These are phyloP conservation scores for Plasmodium reichenowi DNA, from an alignment of 169 alveolate genomes.

Conservation along the genomic window DNA sequence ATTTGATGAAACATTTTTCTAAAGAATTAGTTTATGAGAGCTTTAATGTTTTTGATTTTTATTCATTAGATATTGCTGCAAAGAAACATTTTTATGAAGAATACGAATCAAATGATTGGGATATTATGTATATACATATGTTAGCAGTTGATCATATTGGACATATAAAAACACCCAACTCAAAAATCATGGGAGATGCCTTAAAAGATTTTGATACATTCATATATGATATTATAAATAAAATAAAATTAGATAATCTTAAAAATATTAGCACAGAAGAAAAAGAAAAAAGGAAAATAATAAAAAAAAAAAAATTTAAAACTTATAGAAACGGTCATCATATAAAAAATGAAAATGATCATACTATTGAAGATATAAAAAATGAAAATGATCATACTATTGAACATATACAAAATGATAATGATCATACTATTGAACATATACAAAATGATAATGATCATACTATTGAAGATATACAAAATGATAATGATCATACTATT, in stretches of 20 bases:
- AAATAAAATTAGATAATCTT: slow-evolving; percentile 15
- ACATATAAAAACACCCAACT: slow-evolving; percentile 77
- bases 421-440: too few relatives aligned
- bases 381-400: neutral
- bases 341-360: too few relatives aligned
- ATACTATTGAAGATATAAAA: too few relatives aligned
- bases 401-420: too few relatives aligned
- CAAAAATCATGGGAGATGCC: slow-evolving; percentile 70
- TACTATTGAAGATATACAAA: too few relatives aligned
- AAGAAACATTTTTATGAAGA: slow-evolving; percentile 64
- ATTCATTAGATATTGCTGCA: slow-evolving; percentile 28
- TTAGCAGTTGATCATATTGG: slow-evolving; percentile 85
- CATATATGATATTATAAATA: slow-evolving; percentile 70
- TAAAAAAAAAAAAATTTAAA: too few relatives aligned
- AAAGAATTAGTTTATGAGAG: slow-evolving; percentile 68
- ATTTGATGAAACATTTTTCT: slow-evolving; percentile 16
- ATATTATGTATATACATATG: slow-evolving; percentile 74
- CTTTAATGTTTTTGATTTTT: slow-evolving; percentile 64
- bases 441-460: too few relatives aligned
- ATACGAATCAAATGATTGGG: slow-evolving; percentile 62
- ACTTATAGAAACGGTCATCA: too few relatives aligned
- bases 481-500: too few relatives aligned
- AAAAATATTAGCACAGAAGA: neutral
- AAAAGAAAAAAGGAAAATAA: neutral
- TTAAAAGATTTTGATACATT: slow-evolving; percentile 78